phyloP scores from a whole-genome alignment of 257 asterid genomes.

The Solanum piurae region DNA sequence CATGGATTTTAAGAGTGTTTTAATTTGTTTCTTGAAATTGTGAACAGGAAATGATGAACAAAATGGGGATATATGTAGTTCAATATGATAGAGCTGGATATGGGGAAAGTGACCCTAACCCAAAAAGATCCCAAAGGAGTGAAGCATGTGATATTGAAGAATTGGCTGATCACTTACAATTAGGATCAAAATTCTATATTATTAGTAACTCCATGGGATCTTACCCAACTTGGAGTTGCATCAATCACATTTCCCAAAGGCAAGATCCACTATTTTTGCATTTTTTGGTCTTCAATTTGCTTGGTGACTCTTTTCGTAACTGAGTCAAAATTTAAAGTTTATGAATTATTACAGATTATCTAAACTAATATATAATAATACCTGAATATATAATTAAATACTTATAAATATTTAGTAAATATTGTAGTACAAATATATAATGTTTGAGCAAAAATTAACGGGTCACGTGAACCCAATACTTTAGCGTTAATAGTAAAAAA shows the following conservation, averaged over 20 bases:
- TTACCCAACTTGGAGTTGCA: not conserved
- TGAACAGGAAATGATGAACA: not conserved
- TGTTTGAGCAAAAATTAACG: not conserved
- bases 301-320: not conserved
- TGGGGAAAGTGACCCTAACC: not conserved
- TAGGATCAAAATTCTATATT: not conserved
- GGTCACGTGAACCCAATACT: not conserved
- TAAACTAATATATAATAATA: too few relatives aligned
- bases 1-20: not conserved
- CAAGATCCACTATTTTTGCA: not conserved
- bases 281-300: not conserved
- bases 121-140: not conserved
- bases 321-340: not conserved
- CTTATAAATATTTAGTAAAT: too few relatives aligned
- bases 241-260: not conserved
- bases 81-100: not conserved
- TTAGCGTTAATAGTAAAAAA: too few relatives aligned
- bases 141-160: not conserved
- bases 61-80: not conserved
- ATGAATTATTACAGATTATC: too few relatives aligned
- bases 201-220: not conserved
- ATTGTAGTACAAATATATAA: too few relatives aligned
- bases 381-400: too few relatives aligned
- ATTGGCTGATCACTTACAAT: not conserved
- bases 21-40: not conserved